Conservation (phyloP, 2,329 filamentous ascomycete species). For the Colletotrichum tanaceti region DNA sequence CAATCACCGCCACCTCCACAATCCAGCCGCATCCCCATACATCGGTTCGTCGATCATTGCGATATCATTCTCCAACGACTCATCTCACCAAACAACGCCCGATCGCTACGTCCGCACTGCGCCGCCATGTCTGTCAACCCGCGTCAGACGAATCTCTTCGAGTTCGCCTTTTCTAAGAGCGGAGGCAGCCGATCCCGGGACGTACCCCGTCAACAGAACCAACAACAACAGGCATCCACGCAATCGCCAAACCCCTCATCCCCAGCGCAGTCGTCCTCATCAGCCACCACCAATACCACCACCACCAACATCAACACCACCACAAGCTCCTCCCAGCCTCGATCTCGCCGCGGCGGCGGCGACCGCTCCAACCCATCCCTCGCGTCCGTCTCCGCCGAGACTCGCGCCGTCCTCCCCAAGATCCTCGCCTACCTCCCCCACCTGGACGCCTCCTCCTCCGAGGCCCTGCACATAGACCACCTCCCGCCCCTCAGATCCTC, state of each 20-base stretch:
- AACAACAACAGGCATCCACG: not conserved
- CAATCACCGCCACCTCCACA: too few relatives aligned
- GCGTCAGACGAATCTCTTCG: slow-evolving; percentile 25
- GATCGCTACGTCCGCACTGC: not conserved
- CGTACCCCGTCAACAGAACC: not conserved
- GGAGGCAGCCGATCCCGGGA: not conserved
- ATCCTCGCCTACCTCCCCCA: slow-evolving; percentile 59
- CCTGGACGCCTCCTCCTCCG: slow-evolving; percentile 52
- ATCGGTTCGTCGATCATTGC: not conserved
- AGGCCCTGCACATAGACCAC: slow-evolving; percentile 51
- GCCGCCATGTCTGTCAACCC: slow-evolving; percentile 12
- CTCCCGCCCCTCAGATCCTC: slow-evolving; percentile 53
- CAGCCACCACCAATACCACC: not conserved
- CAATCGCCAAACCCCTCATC: not conserved
- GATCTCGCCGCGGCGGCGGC: slow-evolving; percentile 4
- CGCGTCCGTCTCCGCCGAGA: slow-evolving; percentile 57
- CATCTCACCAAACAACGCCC: not conserved
- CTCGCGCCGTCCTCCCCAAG: slow-evolving; percentile 57
- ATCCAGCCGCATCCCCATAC: too few relatives aligned
- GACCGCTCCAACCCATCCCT: slow-evolving; percentile 27
- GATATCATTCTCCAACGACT: too few relatives aligned
- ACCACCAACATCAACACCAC: not conserved
- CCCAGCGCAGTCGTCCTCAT: not conserved
- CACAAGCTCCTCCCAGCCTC: not conserved
- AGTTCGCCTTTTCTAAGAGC: slow-evolving; percentile 25